Evolutionary conservation across 2,329 filamentous ascomycete species (phyloP).

Genomic region (Paracorniculantispora psalliotae): DNA sequence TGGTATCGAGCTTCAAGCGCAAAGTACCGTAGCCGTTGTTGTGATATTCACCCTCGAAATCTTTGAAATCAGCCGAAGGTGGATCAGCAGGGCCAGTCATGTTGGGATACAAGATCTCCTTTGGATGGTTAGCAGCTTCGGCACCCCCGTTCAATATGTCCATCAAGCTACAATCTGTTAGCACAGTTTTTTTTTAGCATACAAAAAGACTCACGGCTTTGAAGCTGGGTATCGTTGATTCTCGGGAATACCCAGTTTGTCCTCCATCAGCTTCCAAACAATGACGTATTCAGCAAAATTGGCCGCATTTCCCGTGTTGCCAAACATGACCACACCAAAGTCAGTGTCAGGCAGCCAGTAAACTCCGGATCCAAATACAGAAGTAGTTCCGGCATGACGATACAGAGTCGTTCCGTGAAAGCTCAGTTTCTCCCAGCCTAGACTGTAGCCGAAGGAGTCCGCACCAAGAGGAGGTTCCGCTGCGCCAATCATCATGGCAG

Average conservation of each 20-base stretch:
- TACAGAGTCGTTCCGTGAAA: slow-evolving; percentile 16
- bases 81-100: not conserved
- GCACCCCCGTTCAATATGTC: not conserved
- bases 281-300: slow-evolving; percentile 21
- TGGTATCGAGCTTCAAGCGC: not conserved
- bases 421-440: slow-evolving; percentile 16
- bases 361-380: slow-evolving; percentile 15
- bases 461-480: not conserved
- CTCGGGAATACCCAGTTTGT: not conserved
- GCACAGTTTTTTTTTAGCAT: not conserved
- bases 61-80: not conserved
- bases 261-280: slow-evolving; percentile 17
- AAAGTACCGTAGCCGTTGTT: not conserved
- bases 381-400: slow-evolving; percentile 15
- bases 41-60: not conserved
- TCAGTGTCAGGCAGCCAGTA: slow-evolving; percentile 17
- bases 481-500: slow-evolving; percentile 25
- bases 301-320: slow-evolving; percentile 35
- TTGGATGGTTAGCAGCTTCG: not conserved
- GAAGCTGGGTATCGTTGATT: not conserved
- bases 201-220: not conserved
- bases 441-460: slow-evolving; percentile 14
- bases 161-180: not conserved
- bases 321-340: slow-evolving; percentile 16
- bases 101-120: not conserved